Evolutionary conservation across 139 green algal species (phyloP).

Genomic region (Chlorella sp.): DNA sequence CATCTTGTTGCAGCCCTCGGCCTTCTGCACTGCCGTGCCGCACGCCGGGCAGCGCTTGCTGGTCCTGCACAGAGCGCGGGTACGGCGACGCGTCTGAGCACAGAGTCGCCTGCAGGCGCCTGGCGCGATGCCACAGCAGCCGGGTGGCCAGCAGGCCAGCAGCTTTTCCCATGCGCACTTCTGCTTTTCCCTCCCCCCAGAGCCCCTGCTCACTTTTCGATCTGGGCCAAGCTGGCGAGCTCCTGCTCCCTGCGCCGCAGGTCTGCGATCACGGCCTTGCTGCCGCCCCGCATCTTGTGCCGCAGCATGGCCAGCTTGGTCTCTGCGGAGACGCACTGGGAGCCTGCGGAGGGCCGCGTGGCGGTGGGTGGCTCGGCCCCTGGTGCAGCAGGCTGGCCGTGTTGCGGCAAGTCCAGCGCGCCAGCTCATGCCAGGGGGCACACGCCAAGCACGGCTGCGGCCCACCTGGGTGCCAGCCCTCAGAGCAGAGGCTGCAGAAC

Average conservation of each 20-base stretch:
- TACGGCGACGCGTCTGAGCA: too few species aligned
- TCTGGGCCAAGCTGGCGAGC: slow-evolving; percentile 24
- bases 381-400: background rate
- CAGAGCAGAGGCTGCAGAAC: slow-evolving; percentile 80
- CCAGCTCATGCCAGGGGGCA: background rate
- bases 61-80: too few species aligned
- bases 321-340: slow-evolving; percentile 35
- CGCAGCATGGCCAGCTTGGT: slow-evolving; percentile 48
- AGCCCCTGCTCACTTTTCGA: slow-evolving; percentile 37
- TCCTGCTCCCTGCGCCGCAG: slow-evolving; percentile 41
- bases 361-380: background rate
- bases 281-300: slow-evolving; percentile 37
- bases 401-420: background rate
- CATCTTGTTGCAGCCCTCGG: slow-evolving; percentile 92
- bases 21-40: slow-evolving; percentile 66
- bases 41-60: slow-evolving; percentile 71
- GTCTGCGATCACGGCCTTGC: slow-evolving; percentile 11
- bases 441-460: background rate
- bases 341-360: background rate
- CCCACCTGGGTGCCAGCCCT: slow-evolving; percentile 68
- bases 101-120: too few species aligned
- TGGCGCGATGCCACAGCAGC: slow-evolving; percentile 10
- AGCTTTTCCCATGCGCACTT: too few species aligned
- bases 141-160: background rate
- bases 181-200: too few species aligned